A percentile compares a stretch with the other conserved stretches of the same genome.
phyloP scores from a whole-genome alignment of 179 eudicot genomes.

The Silene coronaria region DNA sequence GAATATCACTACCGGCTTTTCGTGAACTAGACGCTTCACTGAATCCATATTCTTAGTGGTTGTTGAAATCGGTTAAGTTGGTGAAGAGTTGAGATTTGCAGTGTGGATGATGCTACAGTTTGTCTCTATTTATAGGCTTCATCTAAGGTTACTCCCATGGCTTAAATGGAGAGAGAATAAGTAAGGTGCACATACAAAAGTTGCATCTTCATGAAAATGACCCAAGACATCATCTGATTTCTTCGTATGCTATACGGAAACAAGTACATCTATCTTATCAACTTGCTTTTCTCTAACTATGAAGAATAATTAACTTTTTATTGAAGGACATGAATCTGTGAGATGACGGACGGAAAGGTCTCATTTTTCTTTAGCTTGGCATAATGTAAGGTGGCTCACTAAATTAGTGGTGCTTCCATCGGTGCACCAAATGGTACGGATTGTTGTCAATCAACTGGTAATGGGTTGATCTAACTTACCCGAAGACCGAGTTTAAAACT shows the following conservation, averaged over 20 bases:
- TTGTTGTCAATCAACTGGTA: too few relatives aligned
- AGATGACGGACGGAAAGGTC: too few relatives aligned
- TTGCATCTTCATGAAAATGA: too few relatives aligned
- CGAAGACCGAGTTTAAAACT: too few relatives aligned
- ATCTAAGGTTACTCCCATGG: neutral
- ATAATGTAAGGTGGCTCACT: too few relatives aligned
- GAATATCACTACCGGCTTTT: conserved; percentile 59
- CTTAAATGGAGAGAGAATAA: too few relatives aligned
- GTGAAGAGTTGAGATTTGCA: conserved; percentile 15
- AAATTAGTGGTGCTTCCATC: too few relatives aligned
- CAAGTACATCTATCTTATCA: conserved; percentile 17
- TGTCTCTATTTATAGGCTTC: conserved; percentile 24
- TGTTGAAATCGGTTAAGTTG: neutral
- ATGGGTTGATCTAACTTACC: too few relatives aligned
- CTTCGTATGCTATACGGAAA: conserved; percentile 17
- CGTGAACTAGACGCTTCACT: conserved; percentile 34
- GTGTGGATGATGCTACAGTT: conserved; percentile 12
- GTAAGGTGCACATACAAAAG: too few relatives aligned
- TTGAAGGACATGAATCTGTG: neutral
- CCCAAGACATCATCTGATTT: conserved; percentile 2
- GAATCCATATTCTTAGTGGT: conserved; percentile 35
- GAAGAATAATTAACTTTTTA: neutral
- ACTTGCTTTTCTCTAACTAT: neutral
- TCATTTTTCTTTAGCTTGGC: too few relatives aligned
- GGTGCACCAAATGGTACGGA: too few relatives aligned